These are phyloP conservation scores for Talaromyces pinophilus DNA, from an alignment of 2,329 filamentous ascomycete species.

Conservation along the genomic window DNA sequence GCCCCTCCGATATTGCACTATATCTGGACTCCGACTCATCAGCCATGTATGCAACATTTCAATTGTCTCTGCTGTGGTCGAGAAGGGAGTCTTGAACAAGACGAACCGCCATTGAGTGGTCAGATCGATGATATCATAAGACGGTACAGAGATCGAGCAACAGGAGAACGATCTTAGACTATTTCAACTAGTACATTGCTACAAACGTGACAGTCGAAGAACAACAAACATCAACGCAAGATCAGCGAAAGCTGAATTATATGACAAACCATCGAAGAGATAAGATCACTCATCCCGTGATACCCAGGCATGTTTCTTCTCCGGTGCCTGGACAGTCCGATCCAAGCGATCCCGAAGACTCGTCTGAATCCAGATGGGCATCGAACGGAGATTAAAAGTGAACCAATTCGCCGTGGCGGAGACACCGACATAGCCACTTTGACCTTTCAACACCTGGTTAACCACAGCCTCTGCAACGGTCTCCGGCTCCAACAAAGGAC, in stretches of 20 bases:
- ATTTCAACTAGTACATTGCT: not conserved
- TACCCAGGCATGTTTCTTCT: slow-evolving; percentile 23
- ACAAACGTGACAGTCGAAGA: not conserved
- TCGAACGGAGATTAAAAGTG: slow-evolving; percentile 45
- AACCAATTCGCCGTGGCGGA: slow-evolving; percentile 53
- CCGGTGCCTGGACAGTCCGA: slow-evolving; percentile 24
- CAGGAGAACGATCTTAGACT: not conserved
- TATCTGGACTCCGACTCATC: slow-evolving; percentile 17
- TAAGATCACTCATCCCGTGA: slow-evolving; percentile 11
- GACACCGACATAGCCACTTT: slow-evolving; percentile 59
- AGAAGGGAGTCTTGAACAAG: not conserved
- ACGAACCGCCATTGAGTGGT: slow-evolving; percentile 9
- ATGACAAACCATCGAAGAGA: not conserved
- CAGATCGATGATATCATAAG: slow-evolving; percentile 19
- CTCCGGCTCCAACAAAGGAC: slow-evolving; percentile 59
- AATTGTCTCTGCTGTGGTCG: slow-evolving; percentile 16
- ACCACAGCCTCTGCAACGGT: slow-evolving; percentile 67
- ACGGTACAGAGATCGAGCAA: slow-evolving; percentile 6
- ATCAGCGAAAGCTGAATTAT: not conserved
- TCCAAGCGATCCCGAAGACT: slow-evolving; percentile 48
- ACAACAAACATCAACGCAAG: not conserved
- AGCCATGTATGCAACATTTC: slow-evolving; percentile 18
- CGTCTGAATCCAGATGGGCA: slow-evolving; percentile 66
- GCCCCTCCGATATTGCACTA: slow-evolving; percentile 17
- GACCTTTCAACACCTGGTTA: slow-evolving; percentile 59